These are phyloP conservation scores for Vishniacozyma victoriae DNA, from an alignment of 768 basidiomycete species.

Conservation along the genomic window DNA sequence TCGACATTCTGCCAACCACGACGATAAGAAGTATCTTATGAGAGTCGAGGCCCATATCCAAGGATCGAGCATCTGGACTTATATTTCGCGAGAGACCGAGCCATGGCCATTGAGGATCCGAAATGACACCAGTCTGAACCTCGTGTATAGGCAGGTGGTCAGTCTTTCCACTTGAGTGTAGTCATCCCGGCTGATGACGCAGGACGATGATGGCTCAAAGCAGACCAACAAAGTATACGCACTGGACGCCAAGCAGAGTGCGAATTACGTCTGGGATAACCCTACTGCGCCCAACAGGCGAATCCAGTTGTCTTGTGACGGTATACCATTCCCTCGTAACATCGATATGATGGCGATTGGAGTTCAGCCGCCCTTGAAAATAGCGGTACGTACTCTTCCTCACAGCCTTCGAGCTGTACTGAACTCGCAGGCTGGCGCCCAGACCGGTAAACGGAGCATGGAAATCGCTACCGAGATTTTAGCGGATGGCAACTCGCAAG, in stretches of 20 bases:
- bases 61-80: slow-evolving; percentile 84
- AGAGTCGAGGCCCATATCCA: slow-evolving; percentile 73
- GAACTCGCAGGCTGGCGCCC: slow-evolving; percentile 10
- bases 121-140: slow-evolving; percentile 70
- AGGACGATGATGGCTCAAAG: slow-evolving; percentile 21
- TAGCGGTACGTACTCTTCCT: slow-evolving; percentile 10
- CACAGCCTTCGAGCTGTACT: not conserved
- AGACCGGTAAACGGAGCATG: slow-evolving; percentile 52
- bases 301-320: slow-evolving; percentile 61
- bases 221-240: too few species aligned
- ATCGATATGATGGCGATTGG: slow-evolving; percentile 97
- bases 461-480: slow-evolving; percentile 85
- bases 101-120: slow-evolving; percentile 86
- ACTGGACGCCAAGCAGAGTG: slow-evolving; percentile 51
- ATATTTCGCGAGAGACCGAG: slow-evolving; percentile 60
- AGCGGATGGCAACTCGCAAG: slow-evolving; percentile 77
- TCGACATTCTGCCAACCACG: slow-evolving; percentile 23
- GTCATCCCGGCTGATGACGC: not conserved
- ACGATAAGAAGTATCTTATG: slow-evolving; percentile 55
- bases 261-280: slow-evolving; percentile 86
- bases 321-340: slow-evolving; percentile 53
- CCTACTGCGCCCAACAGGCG: slow-evolving; percentile 79
- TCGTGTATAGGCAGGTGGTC: slow-evolving; percentile 72
- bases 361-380: slow-evolving; percentile 74
- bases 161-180: slow-evolving; percentile 9